Evolutionary conservation across 805 yeast genomes (phyloP).

Genomic region (Candida montana): DNA sequence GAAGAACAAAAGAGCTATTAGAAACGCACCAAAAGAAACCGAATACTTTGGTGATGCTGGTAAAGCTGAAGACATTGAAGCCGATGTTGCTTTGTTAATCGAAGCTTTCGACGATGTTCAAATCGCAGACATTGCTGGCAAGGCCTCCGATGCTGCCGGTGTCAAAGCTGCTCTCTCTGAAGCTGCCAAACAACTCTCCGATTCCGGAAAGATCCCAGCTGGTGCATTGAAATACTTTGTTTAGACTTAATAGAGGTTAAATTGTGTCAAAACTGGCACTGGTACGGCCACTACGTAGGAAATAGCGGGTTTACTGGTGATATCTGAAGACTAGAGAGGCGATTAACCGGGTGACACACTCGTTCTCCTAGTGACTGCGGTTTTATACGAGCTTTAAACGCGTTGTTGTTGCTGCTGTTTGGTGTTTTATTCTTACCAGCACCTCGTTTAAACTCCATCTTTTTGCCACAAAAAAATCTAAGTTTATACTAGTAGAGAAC

Average conservation of each 20-base stretch:
- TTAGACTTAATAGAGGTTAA: constrained; percentile 9
- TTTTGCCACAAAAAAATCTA: background rate
- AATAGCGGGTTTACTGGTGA: no score
- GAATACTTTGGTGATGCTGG: constrained; percentile 79
- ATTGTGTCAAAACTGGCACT: no score
- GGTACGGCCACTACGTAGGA: no score
- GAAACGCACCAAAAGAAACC: constrained; percentile 76
- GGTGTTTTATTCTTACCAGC: no score
- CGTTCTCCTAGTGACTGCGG: no score
- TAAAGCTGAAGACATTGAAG: constrained; percentile 62
- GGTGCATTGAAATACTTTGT: constrained; percentile 49
- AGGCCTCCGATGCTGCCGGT: constrained; percentile 50
- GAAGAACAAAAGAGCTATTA: constrained; percentile 89
- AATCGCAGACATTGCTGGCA: constrained; percentile 68
- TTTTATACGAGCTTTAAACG: no score
- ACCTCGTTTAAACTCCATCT: no score
- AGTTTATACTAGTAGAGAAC: no score
- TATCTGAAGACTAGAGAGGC: no score
- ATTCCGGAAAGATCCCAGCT: constrained; percentile 50
- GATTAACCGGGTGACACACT: no score
- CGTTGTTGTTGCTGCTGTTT: no score
- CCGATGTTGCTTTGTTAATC: constrained; percentile 73
- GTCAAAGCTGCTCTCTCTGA: constrained; percentile 58
- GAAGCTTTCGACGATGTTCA: constrained; percentile 77
- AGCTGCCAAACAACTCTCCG: constrained; percentile 47